A percentile compares a stretch with the other conserved stretches of the same genome.
Conservation (phyloP, 768 basidiomycete species). For the Boletus coccyginus region DNA sequence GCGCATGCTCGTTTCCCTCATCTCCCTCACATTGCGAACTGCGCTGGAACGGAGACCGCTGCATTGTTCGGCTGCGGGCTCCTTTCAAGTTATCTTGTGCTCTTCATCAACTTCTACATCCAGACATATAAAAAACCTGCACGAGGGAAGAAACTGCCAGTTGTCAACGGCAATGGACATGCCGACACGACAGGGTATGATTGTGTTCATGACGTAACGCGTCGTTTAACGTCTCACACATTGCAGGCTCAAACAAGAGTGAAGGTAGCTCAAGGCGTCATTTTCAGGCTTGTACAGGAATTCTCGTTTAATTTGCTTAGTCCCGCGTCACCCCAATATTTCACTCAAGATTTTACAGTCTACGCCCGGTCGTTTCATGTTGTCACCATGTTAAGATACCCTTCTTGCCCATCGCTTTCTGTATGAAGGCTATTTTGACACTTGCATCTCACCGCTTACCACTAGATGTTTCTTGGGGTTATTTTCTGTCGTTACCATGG, state of each 20-base stretch:
- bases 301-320: slow-evolving; percentile 15
- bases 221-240: neutral
- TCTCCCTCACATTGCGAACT: slow-evolving; percentile 75
- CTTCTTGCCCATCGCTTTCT: slow-evolving; percentile 8
- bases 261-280: neutral
- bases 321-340: slow-evolving; percentile 4
- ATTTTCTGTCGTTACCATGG: slow-evolving; percentile 10
- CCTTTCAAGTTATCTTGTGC: slow-evolving; percentile 84
- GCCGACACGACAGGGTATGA: slow-evolving; percentile 37
- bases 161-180: slow-evolving; percentile 45
- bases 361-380: slow-evolving; percentile 14
- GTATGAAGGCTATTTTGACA: slow-evolving; percentile 10
- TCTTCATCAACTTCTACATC: slow-evolving; percentile 96
- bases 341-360: slow-evolving; percentile 8
- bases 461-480: slow-evolving; percentile 11
- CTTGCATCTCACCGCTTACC: slow-evolving; percentile 4
- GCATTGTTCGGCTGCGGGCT: slow-evolving; percentile 88
- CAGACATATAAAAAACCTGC: slow-evolving; percentile 75
- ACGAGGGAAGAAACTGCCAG: slow-evolving; percentile 29
- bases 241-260: slow-evolving; percentile 36
- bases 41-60: slow-evolving; percentile 85
- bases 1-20: slow-evolving; percentile 56
- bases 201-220: neutral
- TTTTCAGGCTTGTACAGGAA: neutral
- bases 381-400: slow-evolving; percentile 9